Evolutionary conservation across 257 asterid genomes (phyloP).

Genomic region (Plantago elongata): DNA sequence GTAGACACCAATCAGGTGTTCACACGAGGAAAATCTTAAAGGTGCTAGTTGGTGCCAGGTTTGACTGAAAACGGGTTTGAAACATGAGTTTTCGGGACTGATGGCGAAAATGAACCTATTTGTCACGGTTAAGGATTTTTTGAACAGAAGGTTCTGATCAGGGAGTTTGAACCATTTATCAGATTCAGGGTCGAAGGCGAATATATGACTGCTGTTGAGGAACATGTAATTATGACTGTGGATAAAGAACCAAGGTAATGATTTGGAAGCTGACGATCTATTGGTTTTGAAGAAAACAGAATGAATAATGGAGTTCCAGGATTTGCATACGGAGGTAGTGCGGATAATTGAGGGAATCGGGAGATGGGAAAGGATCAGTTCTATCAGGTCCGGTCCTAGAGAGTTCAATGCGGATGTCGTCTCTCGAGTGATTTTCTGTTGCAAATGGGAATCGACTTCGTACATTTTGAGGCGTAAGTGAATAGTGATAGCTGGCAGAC

Average conservation of each 20-base stretch:
- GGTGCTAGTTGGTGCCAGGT: constrained; percentile 26
- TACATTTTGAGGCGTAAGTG: too few relatives aligned
- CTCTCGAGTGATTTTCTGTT: too few relatives aligned
- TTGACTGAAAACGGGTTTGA: constrained; percentile 12
- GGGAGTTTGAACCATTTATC: constrained; percentile 31
- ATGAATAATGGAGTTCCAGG: constrained; percentile 25
- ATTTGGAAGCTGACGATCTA: not conserved
- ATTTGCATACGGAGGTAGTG: constrained; percentile 38
- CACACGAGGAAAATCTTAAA: constrained; percentile 14
- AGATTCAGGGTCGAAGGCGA: constrained; percentile 33
- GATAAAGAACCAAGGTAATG: constrained; percentile 35
- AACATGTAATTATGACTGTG: constrained; percentile 9
- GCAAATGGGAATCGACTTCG: too few relatives aligned
- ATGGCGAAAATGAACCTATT: constrained; percentile 24
- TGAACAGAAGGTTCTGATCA: not conserved
- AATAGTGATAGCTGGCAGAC: too few relatives aligned
- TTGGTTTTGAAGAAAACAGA: constrained; percentile 25
- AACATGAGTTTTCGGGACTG: constrained; percentile 19
- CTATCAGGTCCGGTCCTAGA: constrained; percentile 29
- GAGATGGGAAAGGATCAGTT: constrained; percentile 29
- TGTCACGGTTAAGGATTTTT: constrained; percentile 18
- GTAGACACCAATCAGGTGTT: constrained; percentile 21
- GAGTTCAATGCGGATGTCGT: constrained; percentile 1
- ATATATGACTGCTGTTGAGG: constrained; percentile 11
- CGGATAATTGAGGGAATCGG: constrained; percentile 28